phyloP scores from a whole-genome alignment of 2,329 filamentous ascomycete genomes.

The Xylaria sp. region DNA sequence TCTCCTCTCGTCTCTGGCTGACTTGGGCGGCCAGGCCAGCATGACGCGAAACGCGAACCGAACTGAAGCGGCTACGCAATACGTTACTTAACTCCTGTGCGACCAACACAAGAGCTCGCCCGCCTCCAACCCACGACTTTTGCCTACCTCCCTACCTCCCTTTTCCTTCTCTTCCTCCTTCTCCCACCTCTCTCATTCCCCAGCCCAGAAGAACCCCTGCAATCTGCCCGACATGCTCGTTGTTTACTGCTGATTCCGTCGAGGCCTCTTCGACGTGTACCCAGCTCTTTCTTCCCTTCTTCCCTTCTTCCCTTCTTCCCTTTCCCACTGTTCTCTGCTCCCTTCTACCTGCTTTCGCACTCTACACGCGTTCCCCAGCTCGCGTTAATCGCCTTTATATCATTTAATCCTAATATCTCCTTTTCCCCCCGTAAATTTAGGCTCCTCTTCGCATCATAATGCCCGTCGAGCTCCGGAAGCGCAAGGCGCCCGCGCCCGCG shows the following conservation, averaged over 20 bases:
- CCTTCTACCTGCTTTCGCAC: not conserved
- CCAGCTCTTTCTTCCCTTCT: constrained; percentile 18
- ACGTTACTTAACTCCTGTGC: constrained; percentile 27
- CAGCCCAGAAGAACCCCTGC: constrained; percentile 33
- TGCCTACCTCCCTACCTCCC: constrained; percentile 4
- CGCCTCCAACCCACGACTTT: constrained; percentile 29
- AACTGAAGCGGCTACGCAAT: constrained; percentile 29
- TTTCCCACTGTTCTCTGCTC: constrained; percentile 21
- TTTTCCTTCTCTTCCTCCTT: too few species aligned
- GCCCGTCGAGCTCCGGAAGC: constrained; percentile 59
- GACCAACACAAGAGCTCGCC: constrained; percentile 27
- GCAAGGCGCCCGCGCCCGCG: constrained; percentile 57
- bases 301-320: not conserved
- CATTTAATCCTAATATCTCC: constrained; percentile 24
- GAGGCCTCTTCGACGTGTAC: constrained; percentile 35
- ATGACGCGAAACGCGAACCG: constrained; percentile 40
- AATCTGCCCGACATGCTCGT: constrained; percentile 38
- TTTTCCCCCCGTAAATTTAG: constrained; percentile 2
- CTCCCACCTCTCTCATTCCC: constrained; percentile 17
- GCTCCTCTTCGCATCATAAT: constrained; percentile 45
- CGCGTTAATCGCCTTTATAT: constrained; percentile 4
- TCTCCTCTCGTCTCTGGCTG: constrained; percentile 33
- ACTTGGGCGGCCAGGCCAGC: constrained; percentile 32
- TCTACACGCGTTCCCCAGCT: constrained; percentile 8
- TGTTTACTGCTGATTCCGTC: constrained; percentile 43